Percentiles rank a stretch among this genome's conserved stretches.
phyloP scores from a whole-genome alignment of 352 stramenopile species.

The Phytophthora ramorum region DNA sequence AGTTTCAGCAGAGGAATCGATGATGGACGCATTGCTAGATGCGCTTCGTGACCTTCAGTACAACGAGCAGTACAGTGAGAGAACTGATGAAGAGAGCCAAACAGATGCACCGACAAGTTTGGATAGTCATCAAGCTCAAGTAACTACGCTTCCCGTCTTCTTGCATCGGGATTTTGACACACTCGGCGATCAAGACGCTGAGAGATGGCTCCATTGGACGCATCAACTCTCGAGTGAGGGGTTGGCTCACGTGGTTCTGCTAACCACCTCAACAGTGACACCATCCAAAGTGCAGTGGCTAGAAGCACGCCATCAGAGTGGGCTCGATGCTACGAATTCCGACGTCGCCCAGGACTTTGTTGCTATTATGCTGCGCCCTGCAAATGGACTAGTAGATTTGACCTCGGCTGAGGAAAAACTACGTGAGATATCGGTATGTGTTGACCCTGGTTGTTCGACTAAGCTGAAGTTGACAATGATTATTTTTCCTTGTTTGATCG shows the following conservation, averaged over 20 bases:
- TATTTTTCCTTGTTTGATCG: neutral
- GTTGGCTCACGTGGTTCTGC: constrained; percentile 66
- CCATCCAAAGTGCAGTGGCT: constrained; percentile 48
- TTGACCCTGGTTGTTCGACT: neutral
- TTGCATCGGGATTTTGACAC: constrained; percentile 65
- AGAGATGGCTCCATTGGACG: constrained; percentile 58
- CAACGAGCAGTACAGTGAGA: neutral
- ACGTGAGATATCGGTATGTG: constrained; percentile 38
- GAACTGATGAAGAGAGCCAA: constrained; percentile 3
- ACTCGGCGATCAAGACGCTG: constrained; percentile 39
- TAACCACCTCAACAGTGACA: constrained; percentile 53
- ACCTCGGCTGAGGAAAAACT: constrained; percentile 63
- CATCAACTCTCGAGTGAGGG: constrained; percentile 51
- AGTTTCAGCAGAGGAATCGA: constrained; percentile 26
- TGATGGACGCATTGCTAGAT: constrained; percentile 35
- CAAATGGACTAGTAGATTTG: constrained; percentile 52
- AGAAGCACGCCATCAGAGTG: constrained; percentile 40
- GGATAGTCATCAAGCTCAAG: neutral
- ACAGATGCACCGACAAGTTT: neutral
- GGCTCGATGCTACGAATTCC: neutral
- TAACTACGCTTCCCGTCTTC: constrained; percentile 47
- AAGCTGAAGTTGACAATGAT: neutral
- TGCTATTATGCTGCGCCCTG: constrained; percentile 66
- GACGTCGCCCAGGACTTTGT: constrained; percentile 50
- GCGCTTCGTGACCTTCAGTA: constrained; percentile 27